Evolutionary conservation across 2,329 filamentous ascomycete genomes (phyloP).

Genomic region (Hymenoscyphus fructigenus): DNA sequence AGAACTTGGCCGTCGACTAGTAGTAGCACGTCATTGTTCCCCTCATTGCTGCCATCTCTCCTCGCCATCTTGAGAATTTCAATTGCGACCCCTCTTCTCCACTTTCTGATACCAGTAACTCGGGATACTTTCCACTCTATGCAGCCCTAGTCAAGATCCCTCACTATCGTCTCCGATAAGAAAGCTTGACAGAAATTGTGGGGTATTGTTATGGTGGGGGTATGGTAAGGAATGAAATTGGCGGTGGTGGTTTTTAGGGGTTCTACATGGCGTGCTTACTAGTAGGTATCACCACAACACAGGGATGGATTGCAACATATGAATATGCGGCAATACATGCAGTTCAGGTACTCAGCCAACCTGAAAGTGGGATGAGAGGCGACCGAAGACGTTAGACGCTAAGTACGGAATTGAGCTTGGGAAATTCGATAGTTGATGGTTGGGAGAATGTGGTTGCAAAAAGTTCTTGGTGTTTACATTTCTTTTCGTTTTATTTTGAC

Average conservation of each 20-base stretch:
- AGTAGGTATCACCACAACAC: slow-evolving; percentile 16
- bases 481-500: not conserved
- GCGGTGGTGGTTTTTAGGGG: not conserved
- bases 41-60: too few species aligned
- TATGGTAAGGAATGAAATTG: too few species aligned
- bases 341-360: not conserved
- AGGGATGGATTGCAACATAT: not conserved
- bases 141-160: not conserved
- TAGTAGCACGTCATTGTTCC: too few species aligned
- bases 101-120: not conserved
- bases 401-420: not conserved
- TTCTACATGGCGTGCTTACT: slow-evolving; percentile 23
- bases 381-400: not conserved
- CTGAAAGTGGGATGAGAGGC: not conserved
- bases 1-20: too few species aligned
- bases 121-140: not conserved
- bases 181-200: not conserved
- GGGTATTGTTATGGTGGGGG: not conserved
- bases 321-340: too few species aligned
- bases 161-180: not conserved
- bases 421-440: not conserved
- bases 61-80: too few species aligned
- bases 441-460: not conserved
- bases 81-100: not conserved
- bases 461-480: not conserved